Conservation (phyloP, 169 alveolate species). For the Plasmodium adleri region DNA sequence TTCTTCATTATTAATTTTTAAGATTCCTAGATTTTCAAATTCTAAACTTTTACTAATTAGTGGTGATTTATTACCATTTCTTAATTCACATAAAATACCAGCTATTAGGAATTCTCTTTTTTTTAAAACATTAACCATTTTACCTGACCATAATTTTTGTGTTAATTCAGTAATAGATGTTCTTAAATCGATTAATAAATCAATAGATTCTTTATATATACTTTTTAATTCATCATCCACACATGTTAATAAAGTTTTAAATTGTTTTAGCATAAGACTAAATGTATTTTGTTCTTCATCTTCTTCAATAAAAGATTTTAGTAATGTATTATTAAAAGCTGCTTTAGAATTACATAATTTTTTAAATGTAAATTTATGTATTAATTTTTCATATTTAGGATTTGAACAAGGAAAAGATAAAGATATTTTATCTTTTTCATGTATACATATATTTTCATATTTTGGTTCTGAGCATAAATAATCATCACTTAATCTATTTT, state of each 20-base stretch:
- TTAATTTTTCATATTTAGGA: conserved; percentile 47
- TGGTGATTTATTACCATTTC: conserved; percentile 47
- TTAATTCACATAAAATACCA: conserved; percentile 60
- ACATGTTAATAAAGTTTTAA: conserved; percentile 37
- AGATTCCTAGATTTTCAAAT: conserved; percentile 54
- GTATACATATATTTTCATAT: conserved; percentile 52
- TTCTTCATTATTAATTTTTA: conserved; percentile 42
- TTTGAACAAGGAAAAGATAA: conserved; percentile 58
- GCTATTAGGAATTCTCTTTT: conserved; percentile 56
- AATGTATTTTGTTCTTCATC: conserved; percentile 54
- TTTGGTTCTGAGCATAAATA: conserved; percentile 27
- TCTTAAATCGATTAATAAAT: conserved; percentile 35
- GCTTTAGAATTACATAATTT: conserved; percentile 53
- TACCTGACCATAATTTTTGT: conserved; percentile 52
- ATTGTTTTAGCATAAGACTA: conserved; percentile 14
- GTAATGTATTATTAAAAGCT: conserved; percentile 38
- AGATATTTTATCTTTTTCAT: conserved; percentile 48
- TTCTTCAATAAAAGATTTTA: conserved; percentile 59
- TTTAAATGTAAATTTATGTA: conserved; percentile 48
- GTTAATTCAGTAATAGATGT: conserved; percentile 26
- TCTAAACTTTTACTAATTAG: conserved; percentile 24
- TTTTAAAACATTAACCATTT: conserved; percentile 57
- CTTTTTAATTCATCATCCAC: conserved; percentile 50
- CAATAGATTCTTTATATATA: conserved; percentile 30
- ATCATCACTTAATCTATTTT: conserved; percentile 44